Evolutionary conservation across 78 protist species (phyloP), one percentile per base, ranked within the genome.

Genomic region (Thecamonas trahens): DNA sequence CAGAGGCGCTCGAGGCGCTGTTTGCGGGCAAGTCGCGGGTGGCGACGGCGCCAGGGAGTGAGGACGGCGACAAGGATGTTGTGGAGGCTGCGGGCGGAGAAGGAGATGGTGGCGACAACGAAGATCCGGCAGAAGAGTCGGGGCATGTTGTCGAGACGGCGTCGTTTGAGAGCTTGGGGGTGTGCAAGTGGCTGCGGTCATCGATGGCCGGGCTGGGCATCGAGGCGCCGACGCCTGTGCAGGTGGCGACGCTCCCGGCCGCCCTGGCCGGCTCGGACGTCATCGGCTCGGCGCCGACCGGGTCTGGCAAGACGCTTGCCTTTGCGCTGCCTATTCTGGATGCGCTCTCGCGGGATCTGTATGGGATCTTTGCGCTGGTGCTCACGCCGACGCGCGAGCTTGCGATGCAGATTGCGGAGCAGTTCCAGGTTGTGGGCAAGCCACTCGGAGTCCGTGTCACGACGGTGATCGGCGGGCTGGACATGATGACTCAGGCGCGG

Each of bases 281-380:
- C 14, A 15, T 88, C 29, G 93, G 87, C 32, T 34, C 63, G 18
- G 90, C 97, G 3, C 42, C 73, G 32, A 90, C 97, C 0, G 98
- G 99, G 22, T 65, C 81, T 40, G 99, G 99, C 26, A 96, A 96
- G 65, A 96, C 99, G 0, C 97, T 95, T 3, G 94, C 98, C 14
- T 96, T 94, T 39, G 99, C 94, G 14, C 86, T 96, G 38, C 99
- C 99, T 1, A 91, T 96, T 7, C 68, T 96, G 24, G 89, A 88
- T 32, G 9, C 0, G 55, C 80, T 95, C 22, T 24, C 94, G 1
- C 61, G 67, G 22, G 98, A 95, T 0, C 93, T 93, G 18, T 90
- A 74, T 44, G 98, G 98, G 24, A 70, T 92, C 7, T 92, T 65
- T 65, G 88, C 94, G 17, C 63, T 89, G 1, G 79, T 93, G 9